Evolutionary conservation across 352 stramenopile species (phyloP).

Genomic region (Elongisporangium undulatum): DNA sequence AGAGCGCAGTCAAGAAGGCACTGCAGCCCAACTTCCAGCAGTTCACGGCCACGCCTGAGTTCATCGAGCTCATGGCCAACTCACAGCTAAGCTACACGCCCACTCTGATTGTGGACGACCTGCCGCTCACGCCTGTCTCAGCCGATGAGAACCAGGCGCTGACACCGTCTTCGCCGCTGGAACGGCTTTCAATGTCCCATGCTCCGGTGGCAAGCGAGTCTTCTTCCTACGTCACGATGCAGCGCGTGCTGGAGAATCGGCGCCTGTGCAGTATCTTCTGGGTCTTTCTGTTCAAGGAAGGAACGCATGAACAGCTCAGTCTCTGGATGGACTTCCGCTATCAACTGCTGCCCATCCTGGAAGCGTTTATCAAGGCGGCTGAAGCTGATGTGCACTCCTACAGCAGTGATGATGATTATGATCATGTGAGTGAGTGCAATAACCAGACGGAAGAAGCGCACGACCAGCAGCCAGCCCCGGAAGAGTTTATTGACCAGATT

Average conservation of each 20-base stretch:
- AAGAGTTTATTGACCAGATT: conserved; percentile 71
- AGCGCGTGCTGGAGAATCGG: conserved; percentile 69
- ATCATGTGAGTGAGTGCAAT: conserved; percentile 3
- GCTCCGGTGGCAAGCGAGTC: conserved; percentile 6
- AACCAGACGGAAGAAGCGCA: conserved; percentile 9
- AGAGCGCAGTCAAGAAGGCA: conserved; percentile 63
- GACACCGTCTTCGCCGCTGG: background rate
- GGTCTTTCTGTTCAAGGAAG: conserved; percentile 86
- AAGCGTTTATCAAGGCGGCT: conserved; percentile 42
- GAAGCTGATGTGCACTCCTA: conserved; percentile 19
- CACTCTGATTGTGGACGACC: conserved; percentile 14
- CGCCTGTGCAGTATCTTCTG: conserved; percentile 83
- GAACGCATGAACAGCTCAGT: conserved; percentile 74
- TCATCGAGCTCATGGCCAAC: conserved; percentile 44
- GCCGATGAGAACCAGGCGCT: background rate
- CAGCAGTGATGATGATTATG: conserved; percentile 18
- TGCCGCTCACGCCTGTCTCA: conserved; percentile 8
- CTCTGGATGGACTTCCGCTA: conserved; percentile 83
- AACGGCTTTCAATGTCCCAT: conserved; percentile 3
- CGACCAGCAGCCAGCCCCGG: conserved; percentile 9
- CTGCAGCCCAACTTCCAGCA: conserved; percentile 66
- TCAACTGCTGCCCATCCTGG: conserved; percentile 58
- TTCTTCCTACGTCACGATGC: conserved; percentile 60
- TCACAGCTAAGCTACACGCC: conserved; percentile 47
- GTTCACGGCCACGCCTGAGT: conserved; percentile 57